Conservation (phyloP, 371 early-diverging fungal genomes). For the Capillidium rhysosporum region DNA sequence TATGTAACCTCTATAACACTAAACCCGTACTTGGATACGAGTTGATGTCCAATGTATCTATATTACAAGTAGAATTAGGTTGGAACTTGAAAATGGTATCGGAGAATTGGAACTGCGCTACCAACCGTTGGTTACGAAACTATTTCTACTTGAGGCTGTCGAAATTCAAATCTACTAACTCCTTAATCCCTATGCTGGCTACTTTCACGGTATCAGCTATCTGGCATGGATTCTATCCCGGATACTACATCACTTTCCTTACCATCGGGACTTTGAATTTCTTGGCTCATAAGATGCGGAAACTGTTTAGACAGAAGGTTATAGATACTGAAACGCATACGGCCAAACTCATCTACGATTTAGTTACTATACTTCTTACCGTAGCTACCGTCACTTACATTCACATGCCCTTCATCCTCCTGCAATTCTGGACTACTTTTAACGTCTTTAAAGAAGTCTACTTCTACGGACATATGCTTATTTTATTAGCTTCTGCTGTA, state of each 20-base stretch:
- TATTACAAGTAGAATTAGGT: slow-evolving; percentile 47
- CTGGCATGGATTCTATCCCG: slow-evolving; percentile 91
- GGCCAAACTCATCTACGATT: slow-evolving; percentile 26
- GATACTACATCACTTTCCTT: slow-evolving; percentile 45
- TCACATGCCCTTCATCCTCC: slow-evolving; percentile 46
- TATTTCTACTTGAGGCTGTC: slow-evolving; percentile 59
- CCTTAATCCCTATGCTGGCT: slow-evolving; percentile 23
- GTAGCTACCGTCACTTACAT: slow-evolving; percentile 39
- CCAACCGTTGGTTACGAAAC: slow-evolving; percentile 64
- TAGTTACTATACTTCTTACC: slow-evolving; percentile 35
- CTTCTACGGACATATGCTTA: slow-evolving; percentile 31
- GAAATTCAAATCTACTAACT: slow-evolving; percentile 22
- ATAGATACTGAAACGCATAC: slow-evolving; percentile 16
- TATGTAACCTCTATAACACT: slow-evolving; percentile 62
- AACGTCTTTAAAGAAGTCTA: slow-evolving; percentile 33
- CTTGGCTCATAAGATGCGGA: slow-evolving; percentile 16
- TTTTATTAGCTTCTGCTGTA: slow-evolving; percentile 8
- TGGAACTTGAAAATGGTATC: slow-evolving; percentile 40
- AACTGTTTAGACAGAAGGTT: slow-evolving; percentile 42
- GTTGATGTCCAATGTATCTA: slow-evolving; percentile 43
- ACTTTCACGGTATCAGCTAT: slow-evolving; percentile 66
- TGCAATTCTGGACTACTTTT: slow-evolving; percentile 25
- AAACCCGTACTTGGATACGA: slow-evolving; percentile 35
- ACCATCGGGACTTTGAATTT: background rate
- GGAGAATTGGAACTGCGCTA: slow-evolving; percentile 74